A percentile compares a stretch with the other conserved stretches of the same genome.
phyloP scores from a whole-genome alignment of 2,329 filamentous ascomycete genomes.

The Phialocephala subalpina region DNA sequence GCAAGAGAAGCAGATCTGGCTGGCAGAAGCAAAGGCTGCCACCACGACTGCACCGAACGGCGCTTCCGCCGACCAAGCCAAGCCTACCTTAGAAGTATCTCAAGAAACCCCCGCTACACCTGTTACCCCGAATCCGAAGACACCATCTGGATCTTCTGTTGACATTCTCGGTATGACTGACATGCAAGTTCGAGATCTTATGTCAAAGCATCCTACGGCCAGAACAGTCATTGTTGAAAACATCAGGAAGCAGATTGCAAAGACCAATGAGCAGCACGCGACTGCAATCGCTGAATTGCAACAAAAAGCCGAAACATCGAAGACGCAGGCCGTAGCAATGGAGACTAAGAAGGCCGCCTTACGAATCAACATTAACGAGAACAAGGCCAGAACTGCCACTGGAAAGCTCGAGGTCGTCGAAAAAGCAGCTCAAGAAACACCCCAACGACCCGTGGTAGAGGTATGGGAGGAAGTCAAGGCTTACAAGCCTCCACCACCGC shows the following conservation, averaged over 20 bases:
- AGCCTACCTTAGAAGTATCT: constrained; percentile 38
- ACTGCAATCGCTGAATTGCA: constrained; percentile 57
- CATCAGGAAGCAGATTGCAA: constrained; percentile 71
- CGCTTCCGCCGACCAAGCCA: constrained; percentile 50
- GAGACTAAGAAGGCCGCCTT: constrained; percentile 77
- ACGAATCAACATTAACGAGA: constrained; percentile 82
- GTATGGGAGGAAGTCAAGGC: constrained; percentile 85
- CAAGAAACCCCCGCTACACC: constrained; percentile 24
- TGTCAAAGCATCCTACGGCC: constrained; percentile 59
- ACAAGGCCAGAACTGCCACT: constrained; percentile 66
- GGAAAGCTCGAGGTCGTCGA: constrained; percentile 83
- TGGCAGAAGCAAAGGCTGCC: constrained; percentile 56
- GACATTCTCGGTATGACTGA: constrained; percentile 55
- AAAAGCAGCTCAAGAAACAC: constrained; percentile 84
- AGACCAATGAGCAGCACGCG: constrained; percentile 58
- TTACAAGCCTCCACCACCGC: constrained; percentile 57
- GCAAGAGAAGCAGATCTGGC: constrained; percentile 69
- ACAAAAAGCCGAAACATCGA: constrained; percentile 48
- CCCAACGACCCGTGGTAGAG: constrained; percentile 81
- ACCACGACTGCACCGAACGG: constrained; percentile 33
- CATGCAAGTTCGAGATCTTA: constrained; percentile 62
- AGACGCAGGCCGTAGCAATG: constrained; percentile 68
- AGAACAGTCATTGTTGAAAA: constrained; percentile 59
- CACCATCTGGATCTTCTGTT: constrained; percentile 15
- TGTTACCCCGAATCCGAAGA: constrained; percentile 35